A percentile compares a stretch with the other conserved stretches of the same genome.
Evolutionary conservation across 2,329 filamentous ascomycete genomes (phyloP).

Genomic region (Fusarium tuaranense): DNA sequence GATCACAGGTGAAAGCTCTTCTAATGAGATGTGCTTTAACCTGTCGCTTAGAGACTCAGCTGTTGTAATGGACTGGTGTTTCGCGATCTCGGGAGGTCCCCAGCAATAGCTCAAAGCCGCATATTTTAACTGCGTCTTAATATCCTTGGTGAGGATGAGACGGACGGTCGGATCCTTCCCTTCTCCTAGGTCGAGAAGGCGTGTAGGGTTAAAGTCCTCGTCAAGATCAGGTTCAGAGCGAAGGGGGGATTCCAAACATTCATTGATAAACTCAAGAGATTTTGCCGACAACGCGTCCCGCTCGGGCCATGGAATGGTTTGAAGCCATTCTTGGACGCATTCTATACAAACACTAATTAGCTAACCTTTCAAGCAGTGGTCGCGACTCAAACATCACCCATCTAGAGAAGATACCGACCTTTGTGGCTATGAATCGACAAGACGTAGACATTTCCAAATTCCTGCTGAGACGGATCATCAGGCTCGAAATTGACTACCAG

Average conservation of each 20-base stretch:
- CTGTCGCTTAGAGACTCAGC: neutral
- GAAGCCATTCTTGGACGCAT: neutral
- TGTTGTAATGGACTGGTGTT: neutral
- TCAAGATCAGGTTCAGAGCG: neutral
- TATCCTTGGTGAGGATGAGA: neutral
- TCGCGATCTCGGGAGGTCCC: neutral
- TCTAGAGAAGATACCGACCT: neutral
- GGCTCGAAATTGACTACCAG: neutral
- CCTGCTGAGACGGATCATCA: neutral
- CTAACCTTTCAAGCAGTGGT: neutral
- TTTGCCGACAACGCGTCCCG: neutral
- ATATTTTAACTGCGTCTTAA: neutral
- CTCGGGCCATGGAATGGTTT: neutral
- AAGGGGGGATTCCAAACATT: neutral
- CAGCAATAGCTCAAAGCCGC: conserved; percentile 4
- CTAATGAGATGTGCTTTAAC: neutral
- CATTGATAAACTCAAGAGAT: neutral
- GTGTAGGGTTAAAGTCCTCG: neutral
- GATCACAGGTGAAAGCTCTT: neutral
- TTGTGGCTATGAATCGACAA: neutral
- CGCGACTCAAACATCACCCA: neutral
- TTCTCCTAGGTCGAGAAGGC: neutral
- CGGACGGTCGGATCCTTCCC: neutral
- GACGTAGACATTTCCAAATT: neutral
- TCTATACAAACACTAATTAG: neutral